A percentile compares a stretch with the other conserved stretches of the same genome.
These are phyloP conservation scores for Scopulariopsis brevicaulis DNA, from an alignment of 2,329 filamentous ascomycete genomes.

Conservation along the genomic window DNA sequence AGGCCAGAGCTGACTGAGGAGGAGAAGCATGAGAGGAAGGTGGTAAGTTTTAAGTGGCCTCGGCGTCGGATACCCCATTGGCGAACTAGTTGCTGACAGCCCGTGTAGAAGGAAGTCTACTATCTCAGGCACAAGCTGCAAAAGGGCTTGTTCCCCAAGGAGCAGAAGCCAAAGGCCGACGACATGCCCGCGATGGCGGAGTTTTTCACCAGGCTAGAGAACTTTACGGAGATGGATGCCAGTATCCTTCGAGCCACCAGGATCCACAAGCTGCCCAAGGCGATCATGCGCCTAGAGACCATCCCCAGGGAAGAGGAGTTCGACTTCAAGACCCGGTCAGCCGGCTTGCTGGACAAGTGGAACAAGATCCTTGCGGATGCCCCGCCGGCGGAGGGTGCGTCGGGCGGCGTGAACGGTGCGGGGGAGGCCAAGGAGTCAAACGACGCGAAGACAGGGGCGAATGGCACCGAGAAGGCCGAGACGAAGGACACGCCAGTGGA, in stretches of 20 bases:
- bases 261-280: constrained; percentile 97
- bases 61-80: background rate
- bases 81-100: constrained; percentile 19
- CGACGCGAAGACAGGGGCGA: constrained; percentile 19
- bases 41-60: constrained; percentile 28
- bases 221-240: constrained; percentile 68
- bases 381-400: constrained; percentile 20
- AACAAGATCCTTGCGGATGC: constrained; percentile 64
- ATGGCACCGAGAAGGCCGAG: constrained; percentile 27
- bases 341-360: constrained; percentile 76
- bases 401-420: constrained; percentile 38
- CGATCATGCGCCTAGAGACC: constrained; percentile 73
- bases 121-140: constrained; percentile 92
- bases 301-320: constrained; percentile 87
- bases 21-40: constrained; percentile 46
- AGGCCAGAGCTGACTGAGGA: constrained; percentile 47
- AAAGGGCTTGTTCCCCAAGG: constrained; percentile 79
- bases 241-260: constrained; percentile 85
- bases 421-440: constrained; percentile 26
- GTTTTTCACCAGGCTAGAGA: constrained; percentile 71
- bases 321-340: constrained; percentile 76
- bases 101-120: constrained; percentile 59
- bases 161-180: constrained; percentile 74
- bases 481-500: constrained; percentile 20
- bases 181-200: constrained; percentile 73